Percentiles rank a stretch among this genome's conserved stretches.
Conservation (phyloP, 1,284 basidiomycete genomes). For the Blastosporella zonata region DNA sequence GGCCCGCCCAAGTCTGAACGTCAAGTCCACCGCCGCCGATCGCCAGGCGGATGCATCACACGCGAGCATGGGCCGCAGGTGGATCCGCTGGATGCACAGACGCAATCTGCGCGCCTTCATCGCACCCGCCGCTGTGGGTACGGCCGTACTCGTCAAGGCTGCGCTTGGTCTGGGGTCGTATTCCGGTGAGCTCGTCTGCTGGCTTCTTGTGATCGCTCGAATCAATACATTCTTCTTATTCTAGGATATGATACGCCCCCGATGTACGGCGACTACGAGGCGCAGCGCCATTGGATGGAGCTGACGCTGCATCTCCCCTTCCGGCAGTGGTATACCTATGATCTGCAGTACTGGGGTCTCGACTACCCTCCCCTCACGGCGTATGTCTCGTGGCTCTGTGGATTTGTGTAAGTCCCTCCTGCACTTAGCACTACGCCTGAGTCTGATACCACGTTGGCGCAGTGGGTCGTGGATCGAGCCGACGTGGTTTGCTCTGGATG, state of each 20-base stretch:
- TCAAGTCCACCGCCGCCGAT: neutral
- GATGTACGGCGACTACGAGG: constrained; percentile 91
- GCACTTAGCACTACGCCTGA: neutral
- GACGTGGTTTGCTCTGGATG: constrained; percentile 71
- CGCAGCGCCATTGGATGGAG: constrained; percentile 95
- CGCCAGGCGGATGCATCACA: neutral
- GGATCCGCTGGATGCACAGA: constrained; percentile 76
- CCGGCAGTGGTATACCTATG: constrained; percentile 82
- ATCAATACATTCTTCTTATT: neutral
- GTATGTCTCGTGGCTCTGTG: constrained; percentile 81
- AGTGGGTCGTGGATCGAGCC: constrained; percentile 71
- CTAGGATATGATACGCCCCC: constrained; percentile 71
- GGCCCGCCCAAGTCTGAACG: neutral
- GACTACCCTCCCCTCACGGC: constrained; percentile 93
- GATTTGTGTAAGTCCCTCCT: constrained; percentile 48
- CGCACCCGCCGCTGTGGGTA: constrained; percentile 49
- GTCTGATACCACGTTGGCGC: constrained; percentile 9
- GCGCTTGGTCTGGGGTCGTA: constrained; percentile 74
- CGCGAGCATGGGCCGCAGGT: constrained; percentile 51
- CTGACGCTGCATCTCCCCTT: constrained; percentile 75
- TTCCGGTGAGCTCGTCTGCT: constrained; percentile 55
- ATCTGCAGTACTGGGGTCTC: constrained; percentile 87
- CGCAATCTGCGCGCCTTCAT: constrained; percentile 58
- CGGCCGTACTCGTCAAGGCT: constrained; percentile 61
- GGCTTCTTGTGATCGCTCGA: neutral